Evolutionary conservation across 805 yeast species (phyloP).

Genomic region (Scheffersomyces lignosus): DNA sequence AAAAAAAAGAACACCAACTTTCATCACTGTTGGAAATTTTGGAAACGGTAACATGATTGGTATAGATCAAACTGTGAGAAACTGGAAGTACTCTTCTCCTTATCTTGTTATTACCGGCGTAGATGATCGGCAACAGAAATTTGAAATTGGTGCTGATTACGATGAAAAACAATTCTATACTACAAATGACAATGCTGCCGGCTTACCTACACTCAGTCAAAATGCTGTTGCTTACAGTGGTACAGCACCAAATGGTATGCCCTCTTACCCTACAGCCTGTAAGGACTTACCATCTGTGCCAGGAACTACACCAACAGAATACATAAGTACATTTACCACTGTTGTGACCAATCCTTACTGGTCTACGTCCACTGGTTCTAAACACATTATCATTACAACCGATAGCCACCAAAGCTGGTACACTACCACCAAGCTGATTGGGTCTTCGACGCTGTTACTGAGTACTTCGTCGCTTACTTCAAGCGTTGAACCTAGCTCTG

Average conservation of each 20-base stretch:
- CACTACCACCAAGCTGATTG: neutral
- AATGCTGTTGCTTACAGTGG: constrained; percentile 1
- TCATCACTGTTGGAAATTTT: constrained; percentile 3
- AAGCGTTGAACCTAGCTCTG: no score
- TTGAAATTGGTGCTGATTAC: constrained; percentile 25
- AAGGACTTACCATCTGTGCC: neutral
- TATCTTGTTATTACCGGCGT: neutral
- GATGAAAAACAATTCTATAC: constrained; percentile 2
- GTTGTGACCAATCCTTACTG: neutral
- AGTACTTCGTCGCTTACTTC: no score
- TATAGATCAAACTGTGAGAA: no score
- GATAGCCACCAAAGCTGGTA: neutral
- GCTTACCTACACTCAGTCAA: neutral
- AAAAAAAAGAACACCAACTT: no score
- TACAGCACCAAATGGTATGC: constrained; percentile 1
- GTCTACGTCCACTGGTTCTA: neutral
- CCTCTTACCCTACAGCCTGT: neutral
- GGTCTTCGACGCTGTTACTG: no score
- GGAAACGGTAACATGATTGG: constrained; percentile 7
- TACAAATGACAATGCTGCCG: neutral
- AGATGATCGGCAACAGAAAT: constrained; percentile 3
- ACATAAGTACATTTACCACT: neutral
- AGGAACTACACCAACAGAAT: neutral
- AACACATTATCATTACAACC: neutral
- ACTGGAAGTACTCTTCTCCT: constrained; percentile 1